Conservation (phyloP, 2,329 filamentous ascomycete species). For the Verticillium nonalfalfae region DNA sequence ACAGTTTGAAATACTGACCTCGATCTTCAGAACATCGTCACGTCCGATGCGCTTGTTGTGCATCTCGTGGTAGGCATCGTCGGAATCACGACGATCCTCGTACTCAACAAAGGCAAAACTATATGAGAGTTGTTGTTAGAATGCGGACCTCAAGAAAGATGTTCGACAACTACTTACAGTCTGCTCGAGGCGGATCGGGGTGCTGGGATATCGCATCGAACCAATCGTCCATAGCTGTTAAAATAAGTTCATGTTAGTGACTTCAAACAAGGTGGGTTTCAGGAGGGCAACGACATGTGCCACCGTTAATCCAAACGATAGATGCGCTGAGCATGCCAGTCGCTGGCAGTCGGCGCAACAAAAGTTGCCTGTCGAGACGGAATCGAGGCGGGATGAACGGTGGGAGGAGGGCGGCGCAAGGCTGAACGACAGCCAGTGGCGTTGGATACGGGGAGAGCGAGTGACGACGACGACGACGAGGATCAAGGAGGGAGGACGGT, state of each 20-base stretch:
- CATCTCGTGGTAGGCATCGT: conserved; percentile 99
- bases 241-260: conserved; percentile 1
- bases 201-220: conserved; percentile 96
- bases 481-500: conserved; percentile 23
- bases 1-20: conserved; percentile 51
- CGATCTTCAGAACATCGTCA: conserved; percentile 94
- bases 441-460: conserved; percentile 24
- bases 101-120: conserved; percentile 99
- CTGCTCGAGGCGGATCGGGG: conserved; percentile 89
- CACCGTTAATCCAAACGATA: background rate
- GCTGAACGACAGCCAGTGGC: conserved; percentile 25
- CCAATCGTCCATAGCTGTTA: conserved; percentile 86
- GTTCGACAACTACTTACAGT: conserved; percentile 58
- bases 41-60: conserved; percentile 98
- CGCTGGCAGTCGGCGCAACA: conserved; percentile 13
- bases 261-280: background rate
- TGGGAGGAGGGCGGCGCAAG: conserved; percentile 23
- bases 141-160: background rate
- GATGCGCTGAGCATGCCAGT: background rate
- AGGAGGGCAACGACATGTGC: background rate
- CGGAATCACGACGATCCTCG: conserved; percentile 94
- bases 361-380: conserved; percentile 11
- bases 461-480: conserved; percentile 4
- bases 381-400: conserved; percentile 17
- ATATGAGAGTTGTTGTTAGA: background rate